A percentile compares a stretch with the other conserved stretches of the same genome.
These are phyloP conservation scores for Tolypocladium endophyticum DNA, from an alignment of 2,329 filamentous ascomycete genomes.

Conservation along the genomic window DNA sequence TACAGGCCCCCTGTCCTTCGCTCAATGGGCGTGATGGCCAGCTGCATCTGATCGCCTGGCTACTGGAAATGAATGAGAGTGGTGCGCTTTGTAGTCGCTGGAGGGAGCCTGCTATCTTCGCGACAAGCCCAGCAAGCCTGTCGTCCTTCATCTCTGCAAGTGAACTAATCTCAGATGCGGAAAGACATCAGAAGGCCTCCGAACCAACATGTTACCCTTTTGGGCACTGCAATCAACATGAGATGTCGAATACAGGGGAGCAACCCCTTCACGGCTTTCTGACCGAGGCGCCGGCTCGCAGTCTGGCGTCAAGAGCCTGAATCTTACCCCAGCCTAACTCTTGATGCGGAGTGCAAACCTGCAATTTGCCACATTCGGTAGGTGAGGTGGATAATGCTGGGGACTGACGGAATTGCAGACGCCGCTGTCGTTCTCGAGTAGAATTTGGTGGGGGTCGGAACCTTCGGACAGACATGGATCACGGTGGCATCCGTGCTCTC, in stretches of 20 bases:
- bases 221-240: background rate
- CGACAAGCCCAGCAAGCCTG: background rate
- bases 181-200: background rate
- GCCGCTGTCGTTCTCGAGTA: background rate
- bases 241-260: background rate
- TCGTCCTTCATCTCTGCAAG: background rate
- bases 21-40: background rate
- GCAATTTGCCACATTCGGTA: constrained; percentile 1
- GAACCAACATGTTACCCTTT: background rate
- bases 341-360: background rate
- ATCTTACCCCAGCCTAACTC: background rate
- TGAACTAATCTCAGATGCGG: background rate
- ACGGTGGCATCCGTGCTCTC: background rate
- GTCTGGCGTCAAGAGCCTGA: background rate
- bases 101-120: background rate
- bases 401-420: background rate
- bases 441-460: background rate
- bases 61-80: background rate
- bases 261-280: background rate
- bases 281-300: background rate
- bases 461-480: background rate
- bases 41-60: background rate
- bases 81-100: background rate
- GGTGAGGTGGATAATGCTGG: background rate
- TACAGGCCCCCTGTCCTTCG: background rate